Base-by-base conservation (phyloP, 495 filamentous ascomycete species). In the Penicillium paxilli region DNA sequence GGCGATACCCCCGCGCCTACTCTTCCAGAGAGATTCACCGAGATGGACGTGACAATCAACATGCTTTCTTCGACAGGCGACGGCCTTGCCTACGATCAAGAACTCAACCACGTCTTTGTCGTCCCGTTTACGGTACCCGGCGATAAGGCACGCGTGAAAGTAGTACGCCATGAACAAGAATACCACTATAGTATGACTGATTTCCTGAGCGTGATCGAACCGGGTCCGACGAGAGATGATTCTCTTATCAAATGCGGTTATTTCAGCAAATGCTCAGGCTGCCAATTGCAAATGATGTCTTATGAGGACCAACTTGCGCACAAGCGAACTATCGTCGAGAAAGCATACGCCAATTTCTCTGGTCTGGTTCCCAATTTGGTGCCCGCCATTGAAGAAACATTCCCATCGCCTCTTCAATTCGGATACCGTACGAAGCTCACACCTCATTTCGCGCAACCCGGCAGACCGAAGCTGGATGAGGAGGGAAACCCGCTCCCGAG, bases 271-370 rank as follows among this genome's bases (percentile, higher is more conserved):
- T 98, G 94, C 68, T 90, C 89, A 0, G 94, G 94, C 4, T 98
- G 94, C 64, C 95, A 98, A 73, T 90, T 97, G 65, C 94, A 98
- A 70, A 96, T 97, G 91, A 83, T 98, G 51, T 82, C 90, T 37
- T 98, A 98, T 71, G 73, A 80, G 24, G 85, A 89, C 51, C 94
- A 98, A 67, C 79, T 98, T 24, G 80, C 76, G 26, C 87, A 91
- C 63, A 98, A 98, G 76, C 85, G 81, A 66, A 75, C 79, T 44
- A 87, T 97, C 49, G 87, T 98, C 24, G 89, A 94, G 66, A 96
- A 93, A 65, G 94, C 95, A 23, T 98, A 88, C 74, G 79, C 78
- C 45, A 91, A 96, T 74, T 98, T 96, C 76, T 96, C 92, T 11
- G 77, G 87, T 20, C 74, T 98, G 4, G 72, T 86, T 5, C 84